Conservation (phyloP, 208 protist species). For the Leishmania braziliensis region DNA sequence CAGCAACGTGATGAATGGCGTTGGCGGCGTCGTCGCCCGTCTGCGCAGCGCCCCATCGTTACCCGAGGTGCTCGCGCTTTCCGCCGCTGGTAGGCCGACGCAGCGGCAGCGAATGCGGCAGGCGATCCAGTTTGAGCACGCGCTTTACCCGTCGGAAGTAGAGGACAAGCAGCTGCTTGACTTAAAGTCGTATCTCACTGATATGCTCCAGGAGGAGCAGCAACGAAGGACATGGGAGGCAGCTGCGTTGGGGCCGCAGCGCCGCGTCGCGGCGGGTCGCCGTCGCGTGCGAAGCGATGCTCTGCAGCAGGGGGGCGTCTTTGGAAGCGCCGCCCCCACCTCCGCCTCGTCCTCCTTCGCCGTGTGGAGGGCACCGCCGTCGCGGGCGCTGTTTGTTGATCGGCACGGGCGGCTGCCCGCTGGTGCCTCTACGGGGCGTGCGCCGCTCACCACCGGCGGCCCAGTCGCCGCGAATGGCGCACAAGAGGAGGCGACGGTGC, state of each 20-base stretch:
- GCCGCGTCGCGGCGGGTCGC: slow-evolving; percentile 27
- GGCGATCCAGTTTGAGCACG: slow-evolving; percentile 79
- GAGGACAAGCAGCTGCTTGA: slow-evolving; percentile 87
- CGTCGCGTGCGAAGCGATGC: slow-evolving; percentile 25
- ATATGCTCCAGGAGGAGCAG: slow-evolving; percentile 74
- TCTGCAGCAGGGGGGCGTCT: not conserved
- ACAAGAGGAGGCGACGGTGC: not conserved
- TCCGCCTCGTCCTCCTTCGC: slow-evolving; percentile 21
- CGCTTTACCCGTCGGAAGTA: slow-evolving; percentile 76
- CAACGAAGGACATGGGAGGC: slow-evolving; percentile 26
- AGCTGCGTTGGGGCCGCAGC: slow-evolving; percentile 23
- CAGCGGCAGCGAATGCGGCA: slow-evolving; percentile 39
- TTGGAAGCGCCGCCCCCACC: not conserved
- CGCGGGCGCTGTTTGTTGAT: slow-evolving; percentile 31
- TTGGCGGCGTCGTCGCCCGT: slow-evolving; percentile 17
- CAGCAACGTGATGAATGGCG: slow-evolving; percentile 8
- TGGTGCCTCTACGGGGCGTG: not conserved
- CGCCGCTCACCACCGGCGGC: not conserved
- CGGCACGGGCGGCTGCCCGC: slow-evolving; percentile 28
- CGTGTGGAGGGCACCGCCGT: slow-evolving; percentile 17
- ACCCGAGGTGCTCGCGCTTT: slow-evolving; percentile 20
- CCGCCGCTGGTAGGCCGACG: slow-evolving; percentile 16
- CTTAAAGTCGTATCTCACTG: slow-evolving; percentile 66
- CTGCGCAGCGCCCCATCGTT: slow-evolving; percentile 23
- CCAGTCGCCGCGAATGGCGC: not conserved